A percentile compares a stretch with the other conserved stretches of the same genome.
These are phyloP conservation scores for Pelargonium myrrhifolium DNA, from an alignment of 441 rosid genomes.

Conservation along the genomic window DNA sequence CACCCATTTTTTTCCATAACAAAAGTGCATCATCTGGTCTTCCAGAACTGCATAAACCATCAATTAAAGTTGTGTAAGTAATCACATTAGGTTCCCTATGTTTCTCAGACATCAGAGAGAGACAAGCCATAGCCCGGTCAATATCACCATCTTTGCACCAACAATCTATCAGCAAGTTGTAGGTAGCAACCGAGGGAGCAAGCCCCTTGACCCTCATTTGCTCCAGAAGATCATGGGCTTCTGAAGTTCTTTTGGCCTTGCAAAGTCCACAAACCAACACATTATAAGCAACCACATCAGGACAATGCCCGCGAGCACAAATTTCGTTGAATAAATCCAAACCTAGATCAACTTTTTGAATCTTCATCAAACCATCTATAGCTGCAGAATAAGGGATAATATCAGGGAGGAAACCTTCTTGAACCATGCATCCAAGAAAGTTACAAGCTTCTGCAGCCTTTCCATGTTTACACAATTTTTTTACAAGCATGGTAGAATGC, in stretches of 20 bases:
- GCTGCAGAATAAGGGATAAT: conserved; percentile 70
- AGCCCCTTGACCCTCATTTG: conserved; percentile 64
- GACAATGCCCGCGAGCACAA: conserved; percentile 48
- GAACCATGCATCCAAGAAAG: conserved; percentile 52
- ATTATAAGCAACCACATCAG: conserved; percentile 74
- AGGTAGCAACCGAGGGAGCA: conserved; percentile 62
- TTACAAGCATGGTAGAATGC: conserved; percentile 59
- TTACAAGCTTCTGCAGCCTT: conserved; percentile 52
- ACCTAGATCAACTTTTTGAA: conserved; percentile 47
- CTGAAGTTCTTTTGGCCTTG: conserved; percentile 47
- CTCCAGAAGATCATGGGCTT: conserved; percentile 50
- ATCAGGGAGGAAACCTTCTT: conserved; percentile 72
- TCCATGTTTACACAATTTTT: conserved; percentile 44
- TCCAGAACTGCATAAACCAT: conserved; percentile 57
- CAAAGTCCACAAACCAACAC: conserved; percentile 70
- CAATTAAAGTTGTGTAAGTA: conserved; percentile 59
- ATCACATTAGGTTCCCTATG: conserved; percentile 59
- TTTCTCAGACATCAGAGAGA: conserved; percentile 43
- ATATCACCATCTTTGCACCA: conserved; percentile 63
- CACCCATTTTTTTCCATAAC: conserved; percentile 60
- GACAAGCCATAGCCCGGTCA: conserved; percentile 47
- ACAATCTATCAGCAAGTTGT: conserved; percentile 70
- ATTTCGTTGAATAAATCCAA: conserved; percentile 53
- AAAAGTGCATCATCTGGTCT: conserved; percentile 63
- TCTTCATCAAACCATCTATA: conserved; percentile 54